Percentiles rank a stretch among this genome's conserved stretches.
These are phyloP conservation scores for Agaricus subrufescens DNA, from an alignment of 768 basidiomycete genomes.

Conservation along the genomic window DNA sequence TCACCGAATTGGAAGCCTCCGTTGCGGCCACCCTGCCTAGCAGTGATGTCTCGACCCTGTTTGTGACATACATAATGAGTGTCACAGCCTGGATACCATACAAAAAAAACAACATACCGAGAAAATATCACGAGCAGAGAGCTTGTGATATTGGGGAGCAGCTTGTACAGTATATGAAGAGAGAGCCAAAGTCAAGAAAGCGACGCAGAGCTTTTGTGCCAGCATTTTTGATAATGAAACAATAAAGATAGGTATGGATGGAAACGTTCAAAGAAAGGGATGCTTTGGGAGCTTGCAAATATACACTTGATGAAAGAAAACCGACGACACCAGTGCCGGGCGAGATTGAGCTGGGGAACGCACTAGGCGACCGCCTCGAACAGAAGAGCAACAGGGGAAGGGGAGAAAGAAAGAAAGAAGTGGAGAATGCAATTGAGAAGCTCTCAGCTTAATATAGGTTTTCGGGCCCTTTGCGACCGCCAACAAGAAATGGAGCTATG, in stretches of 20 bases:
- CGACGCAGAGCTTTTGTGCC: slow-evolving; percentile 30
- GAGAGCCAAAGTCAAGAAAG: slow-evolving; percentile 34
- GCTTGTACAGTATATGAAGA: slow-evolving; percentile 26
- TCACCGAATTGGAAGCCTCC: too few species aligned
- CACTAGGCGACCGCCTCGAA: slow-evolving; percentile 36
- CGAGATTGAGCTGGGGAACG: slow-evolving; percentile 29
- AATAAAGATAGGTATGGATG: slow-evolving; percentile 7
- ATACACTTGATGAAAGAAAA: slow-evolving; percentile 4
- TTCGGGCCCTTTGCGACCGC: neutral
- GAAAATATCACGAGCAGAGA: neutral
- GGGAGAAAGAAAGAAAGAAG: slow-evolving; percentile 12
- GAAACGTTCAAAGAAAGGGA: neutral
- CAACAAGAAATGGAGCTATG: neutral
- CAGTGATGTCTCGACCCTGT: too few species aligned
- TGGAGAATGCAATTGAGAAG: neutral
- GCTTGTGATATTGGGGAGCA: slow-evolving; percentile 10
- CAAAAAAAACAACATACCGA: neutral
- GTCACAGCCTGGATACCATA: too few species aligned
- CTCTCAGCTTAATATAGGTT: slow-evolving; percentile 1
- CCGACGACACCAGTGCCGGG: slow-evolving; percentile 45
- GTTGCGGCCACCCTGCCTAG: too few species aligned
- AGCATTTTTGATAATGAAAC: slow-evolving; percentile 29
- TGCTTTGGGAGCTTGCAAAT: slow-evolving; percentile 17
- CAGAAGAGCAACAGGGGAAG: slow-evolving; percentile 8
- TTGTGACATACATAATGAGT: too few species aligned